Conservation (phyloP, 2,329 filamentous ascomycete species). For the Fusarium irregulare region DNA sequence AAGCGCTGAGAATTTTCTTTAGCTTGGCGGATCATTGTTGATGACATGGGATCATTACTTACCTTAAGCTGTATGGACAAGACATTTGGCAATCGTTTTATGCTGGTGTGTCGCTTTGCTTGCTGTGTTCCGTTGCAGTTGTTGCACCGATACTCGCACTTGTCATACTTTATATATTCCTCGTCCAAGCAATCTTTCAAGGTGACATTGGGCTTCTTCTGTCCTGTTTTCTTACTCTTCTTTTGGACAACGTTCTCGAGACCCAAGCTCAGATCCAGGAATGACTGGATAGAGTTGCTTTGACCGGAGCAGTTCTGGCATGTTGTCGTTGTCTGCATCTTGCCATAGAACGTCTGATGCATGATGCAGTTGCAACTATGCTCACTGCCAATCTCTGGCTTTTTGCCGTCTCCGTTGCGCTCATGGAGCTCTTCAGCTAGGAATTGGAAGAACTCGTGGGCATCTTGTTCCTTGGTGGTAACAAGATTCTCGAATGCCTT, state of each 20-base stretch:
- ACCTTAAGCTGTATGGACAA: constrained; percentile 94
- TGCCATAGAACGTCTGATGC: constrained; percentile 94
- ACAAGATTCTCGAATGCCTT: constrained; percentile 79
- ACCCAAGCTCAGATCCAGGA: constrained; percentile 89
- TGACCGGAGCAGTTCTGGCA: constrained; percentile 88
- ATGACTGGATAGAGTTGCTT: constrained; percentile 86
- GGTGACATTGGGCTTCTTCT: constrained; percentile 57
- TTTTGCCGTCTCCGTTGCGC: constrained; percentile 78
- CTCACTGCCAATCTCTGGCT: constrained; percentile 67
- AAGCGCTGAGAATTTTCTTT: constrained; percentile 63
- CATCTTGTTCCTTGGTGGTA: constrained; percentile 95
- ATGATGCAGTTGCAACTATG: constrained; percentile 88
- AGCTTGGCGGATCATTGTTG: background rate
- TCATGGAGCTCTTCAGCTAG: constrained; percentile 91
- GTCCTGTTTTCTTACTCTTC: constrained; percentile 65
- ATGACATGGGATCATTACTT: constrained; percentile 34
- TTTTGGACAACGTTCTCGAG: constrained; percentile 81
- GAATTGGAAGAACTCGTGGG: constrained; percentile 97
- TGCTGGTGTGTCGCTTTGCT: constrained; percentile 84
- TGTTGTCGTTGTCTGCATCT: constrained; percentile 88
- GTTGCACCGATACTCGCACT: constrained; percentile 88
- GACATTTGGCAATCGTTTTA: constrained; percentile 88
- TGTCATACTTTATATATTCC: constrained; percentile 87
- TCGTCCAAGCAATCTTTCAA: constrained; percentile 82
- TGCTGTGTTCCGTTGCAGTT: constrained; percentile 82